Percentiles rank a stretch among this genome's conserved stretches.
phyloP scores from a whole-genome alignment of 495 filamentous ascomycete species.

The Pyronema omphalodes region DNA sequence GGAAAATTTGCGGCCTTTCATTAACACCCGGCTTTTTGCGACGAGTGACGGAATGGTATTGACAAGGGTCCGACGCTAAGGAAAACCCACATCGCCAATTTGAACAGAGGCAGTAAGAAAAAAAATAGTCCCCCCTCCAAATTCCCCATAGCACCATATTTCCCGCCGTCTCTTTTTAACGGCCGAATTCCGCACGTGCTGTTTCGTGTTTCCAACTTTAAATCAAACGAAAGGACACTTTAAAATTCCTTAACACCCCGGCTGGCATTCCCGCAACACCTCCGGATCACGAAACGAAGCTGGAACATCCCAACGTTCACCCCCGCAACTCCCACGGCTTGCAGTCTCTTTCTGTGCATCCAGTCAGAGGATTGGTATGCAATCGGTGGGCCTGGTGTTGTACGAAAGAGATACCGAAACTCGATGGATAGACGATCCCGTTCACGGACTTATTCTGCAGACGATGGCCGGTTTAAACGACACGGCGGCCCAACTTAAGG shows the following conservation, averaged over 20 bases:
- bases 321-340: not conserved
- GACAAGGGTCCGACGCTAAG: constrained; percentile 4
- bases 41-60: constrained; percentile 6
- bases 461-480: not conserved
- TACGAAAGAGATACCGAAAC: not conserved
- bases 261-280: too few species aligned
- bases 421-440: constrained; percentile 19
- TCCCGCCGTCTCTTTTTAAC: not conserved
- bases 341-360: not conserved
- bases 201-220: too few species aligned
- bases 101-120: not conserved
- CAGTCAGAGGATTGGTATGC: constrained; percentile 2
- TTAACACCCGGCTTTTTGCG: not conserved
- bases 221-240: too few species aligned
- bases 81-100: not conserved
- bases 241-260: too few species aligned
- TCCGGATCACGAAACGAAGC: too few species aligned
- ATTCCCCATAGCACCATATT: too few species aligned
- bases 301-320: too few species aligned
- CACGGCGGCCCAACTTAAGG: not conserved
- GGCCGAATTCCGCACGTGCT: not conserved
- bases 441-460: constrained; percentile 13
- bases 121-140: constrained; percentile 2
- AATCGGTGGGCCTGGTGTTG: not conserved
- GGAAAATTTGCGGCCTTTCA: not conserved